A percentile compares a stretch with the other conserved stretches of the same genome.
Conservation (phyloP, 192 early-diverging fungal species). For the Entomortierella beljakovae region DNA sequence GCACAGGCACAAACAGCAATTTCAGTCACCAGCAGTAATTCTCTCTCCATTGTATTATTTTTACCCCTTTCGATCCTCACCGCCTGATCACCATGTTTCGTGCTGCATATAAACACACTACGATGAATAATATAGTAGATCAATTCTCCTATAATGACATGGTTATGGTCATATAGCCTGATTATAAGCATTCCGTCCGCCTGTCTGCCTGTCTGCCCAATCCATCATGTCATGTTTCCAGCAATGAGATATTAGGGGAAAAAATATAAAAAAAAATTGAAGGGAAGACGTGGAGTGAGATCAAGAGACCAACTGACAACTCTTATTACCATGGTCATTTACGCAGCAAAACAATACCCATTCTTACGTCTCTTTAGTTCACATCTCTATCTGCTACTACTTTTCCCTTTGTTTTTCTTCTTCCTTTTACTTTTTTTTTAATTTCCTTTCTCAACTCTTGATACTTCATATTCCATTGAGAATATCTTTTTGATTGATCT, state of each 20-base stretch:
- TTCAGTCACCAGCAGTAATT: background rate
- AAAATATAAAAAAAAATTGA: background rate
- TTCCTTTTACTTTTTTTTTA: background rate
- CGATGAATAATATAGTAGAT: background rate
- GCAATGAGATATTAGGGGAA: background rate
- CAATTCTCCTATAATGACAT: constrained; percentile 6
- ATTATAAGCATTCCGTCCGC: background rate
- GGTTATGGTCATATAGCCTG: background rate
- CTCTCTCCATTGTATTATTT: background rate
- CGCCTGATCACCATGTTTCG: constrained; percentile 27
- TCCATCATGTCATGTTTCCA: background rate
- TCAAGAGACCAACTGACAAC: constrained; percentile 24
- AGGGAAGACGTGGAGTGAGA: background rate
- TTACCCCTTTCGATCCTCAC: constrained; percentile 20
- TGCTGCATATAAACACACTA: constrained; percentile 1
- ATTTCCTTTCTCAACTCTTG: background rate
- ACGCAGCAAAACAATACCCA: constrained; percentile 6
- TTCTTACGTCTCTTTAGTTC: background rate
- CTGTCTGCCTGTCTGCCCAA: background rate
- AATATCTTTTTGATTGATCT: background rate
- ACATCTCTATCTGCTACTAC: background rate
- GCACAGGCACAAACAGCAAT: constrained; percentile 8
- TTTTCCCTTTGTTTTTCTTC: background rate
- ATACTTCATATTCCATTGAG: background rate
- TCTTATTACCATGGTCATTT: constrained; percentile 8